Conservation (phyloP, 75 land plant genomes). For the Selaginella moellendorffii region DNA sequence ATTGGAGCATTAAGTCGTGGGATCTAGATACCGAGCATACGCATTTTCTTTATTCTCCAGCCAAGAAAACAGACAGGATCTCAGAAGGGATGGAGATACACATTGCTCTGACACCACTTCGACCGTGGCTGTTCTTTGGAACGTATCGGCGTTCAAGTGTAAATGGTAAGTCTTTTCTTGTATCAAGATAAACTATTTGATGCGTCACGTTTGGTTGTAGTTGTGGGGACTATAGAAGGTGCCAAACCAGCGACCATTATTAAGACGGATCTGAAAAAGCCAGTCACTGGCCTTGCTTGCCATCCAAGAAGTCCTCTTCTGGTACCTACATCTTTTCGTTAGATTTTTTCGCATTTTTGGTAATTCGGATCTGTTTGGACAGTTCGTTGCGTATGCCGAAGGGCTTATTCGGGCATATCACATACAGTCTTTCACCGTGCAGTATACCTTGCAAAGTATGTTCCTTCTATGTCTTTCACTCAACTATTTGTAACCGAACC, state of each 20-base stretch:
- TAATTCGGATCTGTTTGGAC: conserved; percentile 10
- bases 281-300: conserved; percentile 89
- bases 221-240: conserved; percentile 95
- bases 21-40: conserved; percentile 94
- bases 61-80: conserved; percentile 50
- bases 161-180: conserved; percentile 42
- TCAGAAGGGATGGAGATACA: conserved; percentile 65
- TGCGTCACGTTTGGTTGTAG: conserved; percentile 21
- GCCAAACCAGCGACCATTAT: conserved; percentile 84
- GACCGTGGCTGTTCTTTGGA: conserved; percentile 92
- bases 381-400: conserved; percentile 97
- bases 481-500: no score
- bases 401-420: conserved; percentile 91
- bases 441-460: conserved; percentile 92
- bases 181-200: neutral
- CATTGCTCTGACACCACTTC: conserved; percentile 89
- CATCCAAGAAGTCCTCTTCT: conserved; percentile 89
- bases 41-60: conserved; percentile 80
- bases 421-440: conserved; percentile 75
- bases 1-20: conserved; percentile 89
- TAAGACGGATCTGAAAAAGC: conserved; percentile 97
- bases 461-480: no score
- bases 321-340: conserved; percentile 26
- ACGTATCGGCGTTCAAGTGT: conserved; percentile 89
- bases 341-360: conserved; percentile 2